These are phyloP conservation scores for Camelina sativa DNA, from an alignment of 345 rosid species.

Conservation along the genomic window DNA sequence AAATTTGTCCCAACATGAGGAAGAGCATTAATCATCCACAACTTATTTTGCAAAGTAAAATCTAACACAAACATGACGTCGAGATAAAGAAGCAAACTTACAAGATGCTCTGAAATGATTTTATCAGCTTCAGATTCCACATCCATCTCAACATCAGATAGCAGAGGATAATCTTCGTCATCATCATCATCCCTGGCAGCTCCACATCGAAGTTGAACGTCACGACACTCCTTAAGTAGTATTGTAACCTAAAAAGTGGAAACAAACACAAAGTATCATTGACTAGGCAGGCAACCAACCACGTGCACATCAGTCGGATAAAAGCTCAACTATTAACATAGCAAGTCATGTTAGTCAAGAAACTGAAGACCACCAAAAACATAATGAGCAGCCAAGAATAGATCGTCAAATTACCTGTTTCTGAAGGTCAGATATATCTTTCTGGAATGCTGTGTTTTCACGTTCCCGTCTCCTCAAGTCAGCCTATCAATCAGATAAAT, in stretches of 20 bases:
- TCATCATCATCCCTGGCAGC: conserved; percentile 53
- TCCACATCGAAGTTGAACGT: conserved; percentile 90
- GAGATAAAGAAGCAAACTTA: conserved; percentile 44
- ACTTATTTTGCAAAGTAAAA: background rate
- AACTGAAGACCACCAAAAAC: conserved; percentile 31
- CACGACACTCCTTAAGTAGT: conserved; percentile 95
- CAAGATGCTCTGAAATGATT: conserved; percentile 77
- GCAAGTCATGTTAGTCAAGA: conserved; percentile 26
- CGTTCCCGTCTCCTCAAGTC: conserved; percentile 85
- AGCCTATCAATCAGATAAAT: conserved; percentile 53
- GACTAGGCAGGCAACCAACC: conserved; percentile 28
- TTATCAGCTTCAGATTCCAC: conserved; percentile 67
- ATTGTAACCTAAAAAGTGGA: conserved; percentile 68
- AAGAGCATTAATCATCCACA: conserved; percentile 26
- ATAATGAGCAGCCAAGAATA: conserved; percentile 24
- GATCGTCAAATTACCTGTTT: conserved; percentile 60
- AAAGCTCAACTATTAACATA: conserved; percentile 17
- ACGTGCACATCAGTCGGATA: conserved; percentile 18
- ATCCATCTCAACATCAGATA: conserved; percentile 54
- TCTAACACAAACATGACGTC: conserved; percentile 22
- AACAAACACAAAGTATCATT: conserved; percentile 27
- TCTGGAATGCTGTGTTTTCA: conserved; percentile 64
- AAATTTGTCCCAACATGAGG: conserved; percentile 41
- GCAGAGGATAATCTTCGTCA: conserved; percentile 48
- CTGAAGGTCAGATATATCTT: conserved; percentile 85